Conservation (phyloP, 2,329 filamentous ascomycete species). For the Alternaria arbusti region DNA sequence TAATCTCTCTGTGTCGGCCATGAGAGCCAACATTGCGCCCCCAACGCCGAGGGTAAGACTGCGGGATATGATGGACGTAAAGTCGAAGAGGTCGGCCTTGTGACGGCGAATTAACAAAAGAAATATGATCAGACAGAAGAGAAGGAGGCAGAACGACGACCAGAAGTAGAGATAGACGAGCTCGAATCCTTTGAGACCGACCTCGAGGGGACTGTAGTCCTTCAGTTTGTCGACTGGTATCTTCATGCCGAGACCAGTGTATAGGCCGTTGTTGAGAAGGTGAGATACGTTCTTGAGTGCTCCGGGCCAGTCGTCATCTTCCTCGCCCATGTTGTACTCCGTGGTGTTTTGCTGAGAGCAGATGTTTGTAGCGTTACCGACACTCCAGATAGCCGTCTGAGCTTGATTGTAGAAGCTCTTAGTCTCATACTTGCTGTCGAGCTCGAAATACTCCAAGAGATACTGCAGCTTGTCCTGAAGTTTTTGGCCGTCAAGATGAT, state of each 20-base stretch:
- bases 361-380: conserved; percentile 43
- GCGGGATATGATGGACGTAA: conserved; percentile 43
- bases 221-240: conserved; percentile 38
- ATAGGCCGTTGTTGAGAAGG: conserved; percentile 39
- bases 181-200: conserved; percentile 38
- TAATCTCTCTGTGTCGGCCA: conserved; percentile 26
- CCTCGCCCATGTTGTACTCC: conserved; percentile 9
- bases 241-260: conserved; percentile 43
- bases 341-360: conserved; percentile 32
- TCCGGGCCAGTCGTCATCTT: conserved; percentile 19
- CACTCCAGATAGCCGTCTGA: conserved; percentile 17
- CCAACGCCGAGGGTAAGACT: conserved; percentile 36
- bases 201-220: conserved; percentile 27
- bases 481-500: conserved; percentile 39
- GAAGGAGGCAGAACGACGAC: conserved; percentile 45
- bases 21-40: conserved; percentile 37
- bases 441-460: conserved; percentile 36
- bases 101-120: conserved; percentile 50
- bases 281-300: conserved; percentile 30
- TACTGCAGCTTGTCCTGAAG: conserved; percentile 36
- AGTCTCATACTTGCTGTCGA: conserved; percentile 42
- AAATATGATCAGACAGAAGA: conserved; percentile 47
- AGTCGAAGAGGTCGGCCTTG: conserved; percentile 50
- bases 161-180: conserved; percentile 50
- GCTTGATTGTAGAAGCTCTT: conserved; percentile 19